Evolutionary conservation across 1,284 basidiomycete genomes (phyloP).

Genomic region (Ceratobasidium sp.): DNA sequence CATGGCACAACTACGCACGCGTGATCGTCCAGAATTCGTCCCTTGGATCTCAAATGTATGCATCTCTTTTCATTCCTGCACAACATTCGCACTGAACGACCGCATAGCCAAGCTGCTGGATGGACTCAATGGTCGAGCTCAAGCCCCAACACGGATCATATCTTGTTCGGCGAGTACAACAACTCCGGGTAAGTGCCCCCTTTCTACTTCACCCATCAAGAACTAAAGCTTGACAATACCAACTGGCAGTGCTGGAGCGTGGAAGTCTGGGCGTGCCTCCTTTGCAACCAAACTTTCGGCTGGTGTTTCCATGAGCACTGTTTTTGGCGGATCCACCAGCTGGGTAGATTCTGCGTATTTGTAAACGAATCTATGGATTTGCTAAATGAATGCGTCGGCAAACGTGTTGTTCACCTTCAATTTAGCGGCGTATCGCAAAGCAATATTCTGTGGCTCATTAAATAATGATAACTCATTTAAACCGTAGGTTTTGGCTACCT

Average conservation of each 20-base stretch:
- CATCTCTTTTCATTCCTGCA: background rate
- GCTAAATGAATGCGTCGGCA: too few species aligned
- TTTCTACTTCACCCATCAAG: background rate
- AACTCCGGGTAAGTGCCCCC: slow-evolving; percentile 44
- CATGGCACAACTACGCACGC: slow-evolving; percentile 49
- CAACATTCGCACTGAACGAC: background rate
- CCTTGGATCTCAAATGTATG: slow-evolving; percentile 5
- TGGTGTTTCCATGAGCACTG: slow-evolving; percentile 46
- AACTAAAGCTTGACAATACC: background rate
- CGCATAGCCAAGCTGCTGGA: slow-evolving; percentile 46
- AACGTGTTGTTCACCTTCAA: too few species aligned
- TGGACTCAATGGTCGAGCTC: slow-evolving; percentile 48
- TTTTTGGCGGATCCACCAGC: slow-evolving; percentile 49
- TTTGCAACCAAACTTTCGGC: slow-evolving; percentile 44
- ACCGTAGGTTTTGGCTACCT: too few species aligned
- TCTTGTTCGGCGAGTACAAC: slow-evolving; percentile 50
- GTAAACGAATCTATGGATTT: background rate
- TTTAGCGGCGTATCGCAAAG: too few species aligned
- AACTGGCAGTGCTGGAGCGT: slow-evolving; percentile 26
- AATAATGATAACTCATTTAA: too few species aligned
- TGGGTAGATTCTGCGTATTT: slow-evolving; percentile 50
- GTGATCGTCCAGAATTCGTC: slow-evolving; percentile 51
- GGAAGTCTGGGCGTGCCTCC: slow-evolving; percentile 38
- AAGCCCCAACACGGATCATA: slow-evolving; percentile 48
- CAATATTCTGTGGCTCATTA: too few species aligned